Evolutionary conservation across 805 yeast genomes (phyloP).

Genomic region (Candida manassasensis): DNA sequence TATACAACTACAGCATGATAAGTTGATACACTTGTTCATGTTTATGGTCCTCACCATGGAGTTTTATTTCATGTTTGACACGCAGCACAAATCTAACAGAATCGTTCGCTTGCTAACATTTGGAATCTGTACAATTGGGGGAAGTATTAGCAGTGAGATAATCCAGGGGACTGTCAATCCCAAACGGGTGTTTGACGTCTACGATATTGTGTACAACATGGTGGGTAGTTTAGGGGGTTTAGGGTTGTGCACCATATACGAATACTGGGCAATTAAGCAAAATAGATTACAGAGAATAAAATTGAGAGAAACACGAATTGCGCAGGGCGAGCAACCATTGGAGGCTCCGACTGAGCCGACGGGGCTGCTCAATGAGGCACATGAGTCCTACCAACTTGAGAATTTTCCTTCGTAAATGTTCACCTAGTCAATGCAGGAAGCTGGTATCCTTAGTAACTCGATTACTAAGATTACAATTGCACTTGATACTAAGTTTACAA

Average conservation of each 20-base stretch:
- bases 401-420: no score
- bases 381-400: no score
- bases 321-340: not conserved
- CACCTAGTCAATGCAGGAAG: no score
- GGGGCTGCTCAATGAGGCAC: no score
- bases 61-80: slow-evolving; percentile 43
- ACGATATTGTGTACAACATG: slow-evolving; percentile 40
- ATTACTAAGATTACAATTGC: no score
- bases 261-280: slow-evolving; percentile 4
- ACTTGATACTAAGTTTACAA: no score
- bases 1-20: slow-evolving; percentile 46
- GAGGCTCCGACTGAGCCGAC: no score
- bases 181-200: slow-evolving; percentile 42
- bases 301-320: not conserved
- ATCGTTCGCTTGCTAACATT: slow-evolving; percentile 32
- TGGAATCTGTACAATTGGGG: slow-evolving; percentile 42
- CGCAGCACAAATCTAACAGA: slow-evolving; percentile 24
- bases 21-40: slow-evolving; percentile 43
- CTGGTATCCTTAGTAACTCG: no score
- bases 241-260: slow-evolving; percentile 7
- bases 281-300: not conserved
- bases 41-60: slow-evolving; percentile 46
- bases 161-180: slow-evolving; percentile 45
- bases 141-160: slow-evolving; percentile 47
- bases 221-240: slow-evolving; percentile 29